phyloP scores from a whole-genome alignment of 257 asterid species.

The Cruciata laevipes region DNA sequence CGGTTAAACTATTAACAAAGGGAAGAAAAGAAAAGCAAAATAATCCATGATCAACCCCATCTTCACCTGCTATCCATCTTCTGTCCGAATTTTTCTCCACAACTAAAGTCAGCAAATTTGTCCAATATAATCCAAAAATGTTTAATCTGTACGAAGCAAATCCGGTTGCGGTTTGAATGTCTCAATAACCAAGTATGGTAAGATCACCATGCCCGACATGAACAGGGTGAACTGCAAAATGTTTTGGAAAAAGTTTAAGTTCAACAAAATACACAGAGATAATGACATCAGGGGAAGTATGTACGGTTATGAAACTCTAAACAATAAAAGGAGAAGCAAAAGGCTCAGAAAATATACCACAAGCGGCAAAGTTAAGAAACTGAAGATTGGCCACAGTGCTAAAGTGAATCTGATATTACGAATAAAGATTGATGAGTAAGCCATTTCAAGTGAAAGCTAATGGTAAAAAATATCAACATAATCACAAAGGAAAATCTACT shows the following conservation, averaged over 20 bases:
- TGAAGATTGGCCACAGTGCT: slow-evolving; percentile 64
- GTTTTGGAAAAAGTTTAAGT: background rate
- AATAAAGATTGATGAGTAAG: background rate
- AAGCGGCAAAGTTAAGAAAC: slow-evolving; percentile 52
- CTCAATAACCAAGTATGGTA: slow-evolving; percentile 43
- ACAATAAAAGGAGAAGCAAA: background rate
- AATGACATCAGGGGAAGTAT: background rate
- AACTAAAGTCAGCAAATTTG: slow-evolving; percentile 12
- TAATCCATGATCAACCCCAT: background rate
- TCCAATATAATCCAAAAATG: slow-evolving; percentile 11
- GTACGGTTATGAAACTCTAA: background rate
- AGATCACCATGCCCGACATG: slow-evolving; percentile 53
- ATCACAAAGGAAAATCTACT: slow-evolving; percentile 13
- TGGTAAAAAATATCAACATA: background rate
- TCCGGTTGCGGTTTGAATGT: slow-evolving; percentile 38
- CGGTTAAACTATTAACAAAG: background rate
- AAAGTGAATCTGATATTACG: slow-evolving; percentile 39
- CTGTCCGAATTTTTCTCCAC: slow-evolving; percentile 15
- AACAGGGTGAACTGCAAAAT: slow-evolving; percentile 56
- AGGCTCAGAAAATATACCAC: slow-evolving; percentile 32
- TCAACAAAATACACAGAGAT: background rate
- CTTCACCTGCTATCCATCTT: slow-evolving; percentile 4
- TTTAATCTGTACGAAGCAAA: slow-evolving; percentile 48
- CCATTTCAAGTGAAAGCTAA: background rate
- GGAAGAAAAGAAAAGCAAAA: background rate